Conservation (phyloP, 169 alveolate species). For the Cryptosporidium andersoni region DNA sequence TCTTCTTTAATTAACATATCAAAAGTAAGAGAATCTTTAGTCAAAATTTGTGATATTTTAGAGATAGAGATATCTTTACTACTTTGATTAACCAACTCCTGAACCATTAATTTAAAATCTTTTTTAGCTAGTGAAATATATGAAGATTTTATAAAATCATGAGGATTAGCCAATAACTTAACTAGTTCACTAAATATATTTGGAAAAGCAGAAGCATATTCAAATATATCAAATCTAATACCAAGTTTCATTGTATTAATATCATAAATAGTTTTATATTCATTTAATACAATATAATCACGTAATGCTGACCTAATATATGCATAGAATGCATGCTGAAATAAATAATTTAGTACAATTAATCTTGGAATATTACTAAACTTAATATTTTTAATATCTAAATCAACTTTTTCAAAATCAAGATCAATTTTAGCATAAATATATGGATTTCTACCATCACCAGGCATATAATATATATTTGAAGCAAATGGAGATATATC, state of each 20-base stretch:
- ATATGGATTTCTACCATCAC: constrained; percentile 19
- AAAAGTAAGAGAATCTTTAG: constrained; percentile 31
- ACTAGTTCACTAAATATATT: not conserved
- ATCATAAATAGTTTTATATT: constrained; percentile 18
- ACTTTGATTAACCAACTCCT: not conserved
- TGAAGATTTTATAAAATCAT: not conserved
- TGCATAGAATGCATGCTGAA: constrained; percentile 19
- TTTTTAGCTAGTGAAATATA: constrained; percentile 23
- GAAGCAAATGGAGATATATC: constrained; percentile 38
- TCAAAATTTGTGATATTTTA: constrained; percentile 10
- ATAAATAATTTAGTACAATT: constrained; percentile 28
- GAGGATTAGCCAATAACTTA: not conserved
- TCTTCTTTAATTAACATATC: constrained; percentile 31
- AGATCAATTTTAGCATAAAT: not conserved
- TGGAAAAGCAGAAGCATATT: constrained; percentile 14
- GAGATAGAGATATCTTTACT: not conserved
- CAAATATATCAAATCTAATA: constrained; percentile 2
- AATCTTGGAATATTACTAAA: constrained; percentile 6
- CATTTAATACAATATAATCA: constrained; percentile 4
- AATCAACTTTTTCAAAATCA: too few species aligned
- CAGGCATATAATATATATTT: constrained; percentile 33
- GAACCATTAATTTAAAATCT: constrained; percentile 21
- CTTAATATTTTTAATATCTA: too few species aligned
- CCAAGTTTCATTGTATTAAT: constrained; percentile 9
- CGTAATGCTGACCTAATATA: constrained; percentile 2